Conservation (phyloP, 306 rosid genomes). For the Ormosia emarginata region DNA sequence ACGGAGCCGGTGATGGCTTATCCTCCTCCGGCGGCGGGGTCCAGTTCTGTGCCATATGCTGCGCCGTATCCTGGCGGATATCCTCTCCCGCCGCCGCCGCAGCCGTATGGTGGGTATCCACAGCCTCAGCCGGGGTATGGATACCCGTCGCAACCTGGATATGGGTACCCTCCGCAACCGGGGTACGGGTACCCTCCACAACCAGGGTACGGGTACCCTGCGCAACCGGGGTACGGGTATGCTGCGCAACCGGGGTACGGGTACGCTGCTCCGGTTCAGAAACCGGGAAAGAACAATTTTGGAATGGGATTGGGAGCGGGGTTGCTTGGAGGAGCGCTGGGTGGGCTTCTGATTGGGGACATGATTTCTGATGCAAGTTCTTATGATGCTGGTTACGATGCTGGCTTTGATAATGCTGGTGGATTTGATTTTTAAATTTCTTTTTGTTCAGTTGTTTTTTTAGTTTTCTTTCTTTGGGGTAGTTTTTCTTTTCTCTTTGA, state of each 20-base stretch:
- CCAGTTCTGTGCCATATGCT: neutral
- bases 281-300: conserved; percentile 40
- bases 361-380: conserved; percentile 51
- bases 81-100: conserved; percentile 20
- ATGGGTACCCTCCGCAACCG: neutral
- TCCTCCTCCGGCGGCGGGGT: neutral
- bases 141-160: neutral
- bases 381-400: conserved; percentile 39
- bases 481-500: neutral
- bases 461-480: neutral
- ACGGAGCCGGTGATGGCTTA: neutral
- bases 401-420: conserved; percentile 36
- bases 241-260: conserved; percentile 14
- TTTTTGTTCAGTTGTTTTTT: neutral
- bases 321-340: conserved; percentile 66
- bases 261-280: conserved; percentile 32
- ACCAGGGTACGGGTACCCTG: conserved; percentile 18
- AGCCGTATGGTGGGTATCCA: neutral
- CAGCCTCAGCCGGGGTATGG: conserved; percentile 25
- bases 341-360: conserved; percentile 76
- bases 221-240: neutral
- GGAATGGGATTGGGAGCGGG: conserved; percentile 85
- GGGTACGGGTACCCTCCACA: conserved; percentile 18
- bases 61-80: neutral
- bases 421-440: conserved; percentile 23